These are phyloP conservation scores for Lentinula boryana DNA, from an alignment of 768 basidiomycete genomes.

Conservation along the genomic window DNA sequence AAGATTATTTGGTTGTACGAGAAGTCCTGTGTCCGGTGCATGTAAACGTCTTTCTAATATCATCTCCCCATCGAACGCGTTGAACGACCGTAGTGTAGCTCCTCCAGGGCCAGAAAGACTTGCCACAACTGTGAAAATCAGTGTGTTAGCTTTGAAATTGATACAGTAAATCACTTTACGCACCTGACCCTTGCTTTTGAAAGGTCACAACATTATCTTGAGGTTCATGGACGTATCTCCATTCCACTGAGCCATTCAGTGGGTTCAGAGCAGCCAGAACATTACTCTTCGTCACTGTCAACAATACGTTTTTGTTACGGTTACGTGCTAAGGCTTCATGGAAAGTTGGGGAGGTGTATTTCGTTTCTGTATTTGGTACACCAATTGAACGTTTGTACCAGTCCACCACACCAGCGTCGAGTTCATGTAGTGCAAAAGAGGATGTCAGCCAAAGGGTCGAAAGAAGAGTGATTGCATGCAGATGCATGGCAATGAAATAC, in stretches of 20 bases:
- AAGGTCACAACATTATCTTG: constrained; percentile 65
- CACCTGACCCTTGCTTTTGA: constrained; percentile 52
- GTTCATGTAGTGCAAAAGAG: constrained; percentile 53
- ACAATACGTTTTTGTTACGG: constrained; percentile 39
- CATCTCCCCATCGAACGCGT: constrained; percentile 56
- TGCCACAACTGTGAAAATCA: constrained; percentile 44
- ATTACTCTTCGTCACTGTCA: constrained; percentile 68
- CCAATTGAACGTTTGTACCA: constrained; percentile 83
- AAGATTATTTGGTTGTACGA: constrained; percentile 46
- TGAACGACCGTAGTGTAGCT: constrained; percentile 62
- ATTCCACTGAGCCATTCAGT: constrained; percentile 66
- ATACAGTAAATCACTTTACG: constrained; percentile 16
- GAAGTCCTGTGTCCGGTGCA: constrained; percentile 30
- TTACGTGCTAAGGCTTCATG: constrained; percentile 24
- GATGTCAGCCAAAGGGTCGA: not conserved
- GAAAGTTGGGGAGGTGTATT: constrained; percentile 54
- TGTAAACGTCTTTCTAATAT: constrained; percentile 63
- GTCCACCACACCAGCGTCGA: constrained; percentile 78
- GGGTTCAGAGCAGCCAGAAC: constrained; percentile 71
- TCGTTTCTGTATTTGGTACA: constrained; percentile 51
- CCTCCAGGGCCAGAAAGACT: constrained; percentile 75
- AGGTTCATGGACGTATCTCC: constrained; percentile 75
- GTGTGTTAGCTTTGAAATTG: not conserved
- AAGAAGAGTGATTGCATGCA: not conserved
- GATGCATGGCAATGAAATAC: not conserved